Evolutionary conservation across 1,139 yeast species (phyloP).

Genomic region (Saccharomyces uvarum): DNA sequence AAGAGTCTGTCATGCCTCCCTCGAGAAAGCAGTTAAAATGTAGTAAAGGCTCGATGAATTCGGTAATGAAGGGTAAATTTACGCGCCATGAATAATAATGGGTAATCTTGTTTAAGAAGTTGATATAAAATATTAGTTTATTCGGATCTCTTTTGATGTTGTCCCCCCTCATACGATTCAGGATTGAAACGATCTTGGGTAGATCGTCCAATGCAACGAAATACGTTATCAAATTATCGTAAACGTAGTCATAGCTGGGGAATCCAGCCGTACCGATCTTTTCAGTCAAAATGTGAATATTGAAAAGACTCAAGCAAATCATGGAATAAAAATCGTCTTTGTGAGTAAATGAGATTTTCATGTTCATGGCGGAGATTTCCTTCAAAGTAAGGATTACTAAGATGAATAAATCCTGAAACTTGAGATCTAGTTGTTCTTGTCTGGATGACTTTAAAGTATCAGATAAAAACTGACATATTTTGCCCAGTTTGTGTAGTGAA

Average conservation of each 20-base stretch:
- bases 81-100: neutral
- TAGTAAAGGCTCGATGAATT: conserved; percentile 14
- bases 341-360: neutral
- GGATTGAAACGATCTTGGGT: neutral
- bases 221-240: conserved; percentile 8
- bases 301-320: conserved; percentile 13
- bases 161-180: conserved; percentile 10
- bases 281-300: conserved; percentile 21
- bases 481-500: neutral
- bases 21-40: neutral
- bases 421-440: neutral
- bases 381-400: neutral
- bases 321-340: conserved; percentile 4
- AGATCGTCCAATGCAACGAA: conserved; percentile 2
- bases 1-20: conserved; percentile 9
- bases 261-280: conserved; percentile 28
- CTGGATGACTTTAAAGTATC: neutral
- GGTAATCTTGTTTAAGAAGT: conserved; percentile 16
- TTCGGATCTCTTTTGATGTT: conserved; percentile 18
- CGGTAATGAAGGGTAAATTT: conserved; percentile 6
- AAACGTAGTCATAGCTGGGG: conserved; percentile 23
- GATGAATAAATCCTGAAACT: neutral
- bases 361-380: neutral
- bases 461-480: neutral
- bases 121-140: conserved; percentile 21